Base-by-base conservation (phyloP, 2,329 filamentous ascomycete species). In the Aplosporella prunicola region DNA sequence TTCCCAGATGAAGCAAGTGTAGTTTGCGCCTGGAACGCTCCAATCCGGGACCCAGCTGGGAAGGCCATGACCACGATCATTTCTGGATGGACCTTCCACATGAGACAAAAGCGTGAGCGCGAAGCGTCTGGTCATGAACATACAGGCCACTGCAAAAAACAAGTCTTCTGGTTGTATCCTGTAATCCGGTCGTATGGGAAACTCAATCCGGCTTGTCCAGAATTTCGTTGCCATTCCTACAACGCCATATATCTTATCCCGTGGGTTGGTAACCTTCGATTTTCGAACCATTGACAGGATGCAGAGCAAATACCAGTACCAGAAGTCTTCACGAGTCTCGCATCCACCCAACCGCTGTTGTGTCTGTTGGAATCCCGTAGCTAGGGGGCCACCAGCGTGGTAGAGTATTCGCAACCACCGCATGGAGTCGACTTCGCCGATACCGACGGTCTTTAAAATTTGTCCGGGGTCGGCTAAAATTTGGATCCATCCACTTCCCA, bases 21-120 rank as follows among this genome's bases (percentile, higher is more conserved):
- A 20, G n/a, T 26, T 26, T 5, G 24, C 26, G 2, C 32, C 32
- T 10, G 16, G 23, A 4, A 17, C 17, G 9, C 33, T 36, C 25
- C 25, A 36, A 17, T 36, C 33, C 5, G 33, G 33, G 17, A 29
- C 33, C 33, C 33, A 36, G 33, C 25, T 28, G 2, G 25, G 33
- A 10, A 36, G 25, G 3, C 24, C n/a, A n/a, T n/a, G n/a, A n/a
- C 13, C 18, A 7, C 3, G 9, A 28, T 13, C 2, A 5, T n/a
- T 23, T 20, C 32, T 25, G 15, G n/a, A n/a, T n/a, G n/a, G n/a
- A n/a, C n/a, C n/a, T n/a, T n/a, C n/a, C n/a, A n/a, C n/a, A n/a
- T n/a, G n/a, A n/a, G n/a, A n/a, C n/a, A n/a, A n/a, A n/a, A n/a
- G n/a, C n/a, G n/a, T n/a, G n/a, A n/a, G n/a, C 10, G 18, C 25